Evolutionary conservation across 108 stramenopile genomes (phyloP).

Genomic region (Nannochloropsis oceanica): DNA sequence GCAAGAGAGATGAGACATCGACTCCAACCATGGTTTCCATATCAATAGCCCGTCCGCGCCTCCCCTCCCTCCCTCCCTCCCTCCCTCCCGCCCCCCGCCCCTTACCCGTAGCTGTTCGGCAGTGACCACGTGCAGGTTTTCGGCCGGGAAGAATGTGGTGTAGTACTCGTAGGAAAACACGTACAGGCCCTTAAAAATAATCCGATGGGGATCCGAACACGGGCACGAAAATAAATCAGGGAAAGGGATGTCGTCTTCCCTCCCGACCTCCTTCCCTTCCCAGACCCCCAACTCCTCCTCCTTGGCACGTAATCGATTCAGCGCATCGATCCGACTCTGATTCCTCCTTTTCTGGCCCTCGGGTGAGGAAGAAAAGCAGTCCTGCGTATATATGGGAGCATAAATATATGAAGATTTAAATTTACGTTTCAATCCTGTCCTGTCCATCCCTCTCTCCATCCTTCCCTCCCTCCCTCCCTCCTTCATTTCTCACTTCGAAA

Average conservation of each 20-base stretch:
- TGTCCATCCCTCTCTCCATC: neutral
- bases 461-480: neutral
- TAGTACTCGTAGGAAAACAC: neutral
- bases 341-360: neutral
- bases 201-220: neutral
- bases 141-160: neutral
- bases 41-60: too few species aligned
- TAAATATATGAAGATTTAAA: neutral
- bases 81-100: neutral
- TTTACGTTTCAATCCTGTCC: neutral
- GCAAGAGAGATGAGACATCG: neutral
- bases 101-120: neutral
- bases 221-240: neutral
- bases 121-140: neutral
- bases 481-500: neutral
- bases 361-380: neutral
- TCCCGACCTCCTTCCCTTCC: neutral
- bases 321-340: neutral
- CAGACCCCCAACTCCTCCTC: neutral
- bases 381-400: neutral
- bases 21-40: neutral
- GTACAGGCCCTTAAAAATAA: neutral
- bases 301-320: neutral
- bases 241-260: too few species aligned
- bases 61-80: neutral